A percentile compares a stretch with the other conserved stretches of the same genome.
phyloP scores from a whole-genome alignment of 768 basidiomycete genomes.

The Dioszegia crocea region DNA sequence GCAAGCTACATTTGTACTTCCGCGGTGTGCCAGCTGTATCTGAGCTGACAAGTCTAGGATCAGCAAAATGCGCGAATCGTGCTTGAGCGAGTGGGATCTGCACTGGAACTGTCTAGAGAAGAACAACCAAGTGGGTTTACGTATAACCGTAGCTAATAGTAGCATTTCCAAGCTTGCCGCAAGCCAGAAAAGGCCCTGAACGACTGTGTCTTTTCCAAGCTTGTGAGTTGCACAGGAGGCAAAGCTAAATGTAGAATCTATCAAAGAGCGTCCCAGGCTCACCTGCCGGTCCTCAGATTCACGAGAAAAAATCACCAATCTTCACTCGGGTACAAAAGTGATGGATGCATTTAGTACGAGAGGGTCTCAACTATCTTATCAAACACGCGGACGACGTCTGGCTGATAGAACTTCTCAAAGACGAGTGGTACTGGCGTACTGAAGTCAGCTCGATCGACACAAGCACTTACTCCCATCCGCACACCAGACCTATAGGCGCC shows the following conservation, averaged over 20 bases:
- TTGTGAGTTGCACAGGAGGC: slow-evolving; percentile 58
- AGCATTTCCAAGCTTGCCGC: slow-evolving; percentile 88
- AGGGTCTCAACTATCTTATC: slow-evolving; percentile 82
- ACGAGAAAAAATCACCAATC: slow-evolving; percentile 81
- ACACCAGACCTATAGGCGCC: slow-evolving; percentile 79
- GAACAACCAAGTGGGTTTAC: slow-evolving; percentile 77
- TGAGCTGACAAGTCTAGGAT: slow-evolving; percentile 60
- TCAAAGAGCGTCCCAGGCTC: slow-evolving; percentile 86
- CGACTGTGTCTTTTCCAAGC: slow-evolving; percentile 91
- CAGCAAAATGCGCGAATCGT: slow-evolving; percentile 87
- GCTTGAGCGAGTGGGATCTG: slow-evolving; percentile 74
- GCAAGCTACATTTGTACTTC: no score
- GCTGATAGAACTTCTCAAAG: slow-evolving; percentile 89
- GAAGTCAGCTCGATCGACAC: slow-evolving; percentile 1
- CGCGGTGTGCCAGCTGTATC: no score
- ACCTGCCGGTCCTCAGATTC: slow-evolving; percentile 74
- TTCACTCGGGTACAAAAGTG: slow-evolving; percentile 80
- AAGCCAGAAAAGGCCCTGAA: slow-evolving; percentile 83
- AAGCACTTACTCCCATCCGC: slow-evolving; percentile 85
- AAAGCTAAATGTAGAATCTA: slow-evolving; percentile 61
- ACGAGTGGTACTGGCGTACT: slow-evolving; percentile 79
- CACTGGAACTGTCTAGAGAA: slow-evolving; percentile 94
- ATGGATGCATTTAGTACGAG: slow-evolving; percentile 23
- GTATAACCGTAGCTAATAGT: slow-evolving; percentile 3
- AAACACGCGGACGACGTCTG: slow-evolving; percentile 75